Conservation (phyloP, 805 yeast genomes). For the Sugiyamaella chiloensis region DNA sequence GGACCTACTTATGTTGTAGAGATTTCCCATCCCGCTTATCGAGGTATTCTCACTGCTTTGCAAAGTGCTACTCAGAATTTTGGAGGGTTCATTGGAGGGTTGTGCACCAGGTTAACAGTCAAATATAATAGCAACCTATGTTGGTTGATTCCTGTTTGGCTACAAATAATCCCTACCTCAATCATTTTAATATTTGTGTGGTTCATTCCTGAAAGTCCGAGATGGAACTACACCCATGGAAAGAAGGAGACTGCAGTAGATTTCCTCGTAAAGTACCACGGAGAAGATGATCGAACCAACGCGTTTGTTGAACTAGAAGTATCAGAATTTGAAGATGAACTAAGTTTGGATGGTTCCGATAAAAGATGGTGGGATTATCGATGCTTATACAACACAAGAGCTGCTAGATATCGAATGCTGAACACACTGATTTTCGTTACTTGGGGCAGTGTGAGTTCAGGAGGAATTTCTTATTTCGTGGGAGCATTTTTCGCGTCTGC, state of each 20-base stretch:
- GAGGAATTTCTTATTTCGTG: slow-evolving; percentile 12
- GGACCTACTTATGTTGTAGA: slow-evolving; percentile 20
- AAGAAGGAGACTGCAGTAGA: slow-evolving; percentile 11
- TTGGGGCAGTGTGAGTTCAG: slow-evolving; percentile 12
- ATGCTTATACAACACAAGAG: slow-evolving; percentile 14
- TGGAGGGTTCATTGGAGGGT: slow-evolving; percentile 14
- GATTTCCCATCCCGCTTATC: slow-evolving; percentile 19
- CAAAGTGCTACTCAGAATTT: slow-evolving; percentile 15
- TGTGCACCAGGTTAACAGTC: neutral
- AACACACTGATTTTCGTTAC: slow-evolving; percentile 7
- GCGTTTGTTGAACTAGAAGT: slow-evolving; percentile 13
- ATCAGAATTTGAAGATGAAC: slow-evolving; percentile 11
- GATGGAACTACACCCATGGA: slow-evolving; percentile 19
- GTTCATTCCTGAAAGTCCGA: slow-evolving; percentile 19
- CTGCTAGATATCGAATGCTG: slow-evolving; percentile 14
- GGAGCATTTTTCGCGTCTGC: slow-evolving; percentile 16
- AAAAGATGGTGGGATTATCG: slow-evolving; percentile 19
- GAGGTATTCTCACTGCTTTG: slow-evolving; percentile 16
- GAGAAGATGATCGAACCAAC: slow-evolving; percentile 13
- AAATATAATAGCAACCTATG: neutral
- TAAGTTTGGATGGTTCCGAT: slow-evolving; percentile 14
- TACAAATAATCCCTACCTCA: slow-evolving; percentile 14
- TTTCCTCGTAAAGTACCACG: slow-evolving; percentile 14
- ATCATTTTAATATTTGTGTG: slow-evolving; percentile 1
- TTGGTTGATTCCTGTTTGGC: slow-evolving; percentile 16